Percentiles rank a stretch among this genome's conserved stretches.
phyloP scores from a whole-genome alignment of 768 basidiomycete species.

The Auriscalpium vulgare region DNA sequence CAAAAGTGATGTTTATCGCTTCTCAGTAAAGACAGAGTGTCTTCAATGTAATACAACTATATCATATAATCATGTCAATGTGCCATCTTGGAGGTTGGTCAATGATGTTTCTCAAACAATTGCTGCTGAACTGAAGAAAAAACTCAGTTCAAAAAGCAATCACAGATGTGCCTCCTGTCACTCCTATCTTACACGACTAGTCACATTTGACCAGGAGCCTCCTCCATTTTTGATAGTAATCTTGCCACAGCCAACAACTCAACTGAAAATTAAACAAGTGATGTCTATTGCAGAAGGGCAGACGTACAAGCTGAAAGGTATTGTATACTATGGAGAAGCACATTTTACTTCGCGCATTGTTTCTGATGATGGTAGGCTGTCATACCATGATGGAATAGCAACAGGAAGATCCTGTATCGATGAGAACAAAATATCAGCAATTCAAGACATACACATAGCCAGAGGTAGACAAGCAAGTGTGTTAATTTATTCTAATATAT shows the following conservation, averaged over 20 bases:
- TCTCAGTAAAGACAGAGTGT: not conserved
- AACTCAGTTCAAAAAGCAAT: not conserved
- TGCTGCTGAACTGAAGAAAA: not conserved
- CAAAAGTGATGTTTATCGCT: not conserved
- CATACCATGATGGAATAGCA: conserved; percentile 20
- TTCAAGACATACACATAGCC: not conserved
- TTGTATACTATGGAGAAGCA: conserved; percentile 16
- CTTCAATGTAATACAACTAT: not conserved
- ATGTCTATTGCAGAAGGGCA: not conserved
- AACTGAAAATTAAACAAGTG: not conserved
- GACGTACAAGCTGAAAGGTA: conserved; percentile 8
- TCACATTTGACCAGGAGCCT: not conserved
- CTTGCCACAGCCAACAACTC: not conserved
- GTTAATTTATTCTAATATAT: not conserved
- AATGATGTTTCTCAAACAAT: not conserved
- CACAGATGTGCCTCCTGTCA: not conserved
- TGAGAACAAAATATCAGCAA: not conserved
- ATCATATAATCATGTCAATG: not conserved
- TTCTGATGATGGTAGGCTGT: conserved; percentile 11
- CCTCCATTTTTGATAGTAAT: not conserved
- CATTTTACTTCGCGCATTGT: conserved; percentile 20
- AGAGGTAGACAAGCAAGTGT: not conserved
- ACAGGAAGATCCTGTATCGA: not conserved
- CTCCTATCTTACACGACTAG: not conserved
- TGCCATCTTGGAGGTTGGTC: not conserved